Conservation (phyloP, 73 alveolate species). For the Breviolum minutum region DNA sequence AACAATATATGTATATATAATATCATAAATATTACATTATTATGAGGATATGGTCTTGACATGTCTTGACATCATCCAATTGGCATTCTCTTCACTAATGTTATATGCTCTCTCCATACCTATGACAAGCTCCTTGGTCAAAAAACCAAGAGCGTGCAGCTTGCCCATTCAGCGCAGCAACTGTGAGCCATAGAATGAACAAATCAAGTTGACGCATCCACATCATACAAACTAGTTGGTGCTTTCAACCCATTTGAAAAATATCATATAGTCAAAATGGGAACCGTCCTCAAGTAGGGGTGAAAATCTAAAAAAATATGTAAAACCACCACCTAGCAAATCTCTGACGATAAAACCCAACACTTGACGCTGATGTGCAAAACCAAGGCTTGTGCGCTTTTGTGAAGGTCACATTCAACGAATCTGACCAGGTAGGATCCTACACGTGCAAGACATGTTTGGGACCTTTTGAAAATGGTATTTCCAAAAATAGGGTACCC, state of each 20-base stretch:
- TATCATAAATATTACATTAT: no score
- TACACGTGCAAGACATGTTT: neutral
- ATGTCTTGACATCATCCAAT: no score
- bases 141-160: neutral
- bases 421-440: constrained; percentile 94
- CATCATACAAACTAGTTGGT: neutral
- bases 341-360: neutral
- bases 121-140: neutral
- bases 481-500: neutral
- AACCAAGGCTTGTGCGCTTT: constrained; percentile 32
- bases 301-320: no score
- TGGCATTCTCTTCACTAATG: no score
- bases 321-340: no score
- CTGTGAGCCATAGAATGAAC: neutral
- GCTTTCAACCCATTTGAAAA: neutral
- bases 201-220: neutral
- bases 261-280: no score
- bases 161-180: neutral
- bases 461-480: neutral
- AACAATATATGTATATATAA: no score
- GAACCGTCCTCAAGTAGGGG: no score
- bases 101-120: no score
- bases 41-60: no score
- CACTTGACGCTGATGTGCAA: neutral
- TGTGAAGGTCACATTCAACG: constrained; percentile 47